Evolutionary conservation across 139 green algal genomes (phyloP).

Genomic region (Astrephomene gubernaculifera): DNA sequence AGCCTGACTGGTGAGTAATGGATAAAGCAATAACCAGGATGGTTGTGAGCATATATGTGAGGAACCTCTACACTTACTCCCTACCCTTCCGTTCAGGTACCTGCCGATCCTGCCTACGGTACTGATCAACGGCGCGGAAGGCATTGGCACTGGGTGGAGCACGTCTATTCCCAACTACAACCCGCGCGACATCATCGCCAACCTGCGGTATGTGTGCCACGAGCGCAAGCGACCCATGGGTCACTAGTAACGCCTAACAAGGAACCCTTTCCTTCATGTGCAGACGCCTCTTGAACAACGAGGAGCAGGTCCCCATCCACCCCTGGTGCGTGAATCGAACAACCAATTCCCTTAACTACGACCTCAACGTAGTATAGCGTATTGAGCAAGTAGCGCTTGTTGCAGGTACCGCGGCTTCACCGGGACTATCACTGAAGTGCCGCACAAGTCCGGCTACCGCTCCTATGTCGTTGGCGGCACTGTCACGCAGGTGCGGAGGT

Average conservation of each 20-base stretch:
- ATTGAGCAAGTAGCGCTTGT: not conserved
- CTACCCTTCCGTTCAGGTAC: constrained; percentile 86
- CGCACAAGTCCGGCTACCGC: constrained; percentile 70
- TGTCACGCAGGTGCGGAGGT: constrained; percentile 77
- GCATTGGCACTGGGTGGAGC: constrained; percentile 99
- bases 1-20: constrained; percentile 88
- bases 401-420: constrained; percentile 63
- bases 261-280: not conserved
- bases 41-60: too few species aligned
- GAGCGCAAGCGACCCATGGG: constrained; percentile 9
- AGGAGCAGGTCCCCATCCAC: constrained; percentile 83
- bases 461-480: constrained; percentile 82
- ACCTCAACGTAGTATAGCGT: not conserved
- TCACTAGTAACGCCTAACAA: too few species aligned
- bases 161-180: constrained; percentile 99
- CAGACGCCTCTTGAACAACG: constrained; percentile 78
- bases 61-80: too few species aligned
- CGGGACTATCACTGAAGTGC: constrained; percentile 79
- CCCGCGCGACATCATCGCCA: constrained; percentile 91
- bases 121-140: constrained; percentile 96
- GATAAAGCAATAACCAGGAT: too few species aligned
- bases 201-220: constrained; percentile 66
- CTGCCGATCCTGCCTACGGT: constrained; percentile 90
- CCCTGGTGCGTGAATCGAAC: constrained; percentile 86
- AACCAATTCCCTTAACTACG: not conserved